Conservation (phyloP, 1,139 yeast species). For the Arxiozyma bovina region DNA sequence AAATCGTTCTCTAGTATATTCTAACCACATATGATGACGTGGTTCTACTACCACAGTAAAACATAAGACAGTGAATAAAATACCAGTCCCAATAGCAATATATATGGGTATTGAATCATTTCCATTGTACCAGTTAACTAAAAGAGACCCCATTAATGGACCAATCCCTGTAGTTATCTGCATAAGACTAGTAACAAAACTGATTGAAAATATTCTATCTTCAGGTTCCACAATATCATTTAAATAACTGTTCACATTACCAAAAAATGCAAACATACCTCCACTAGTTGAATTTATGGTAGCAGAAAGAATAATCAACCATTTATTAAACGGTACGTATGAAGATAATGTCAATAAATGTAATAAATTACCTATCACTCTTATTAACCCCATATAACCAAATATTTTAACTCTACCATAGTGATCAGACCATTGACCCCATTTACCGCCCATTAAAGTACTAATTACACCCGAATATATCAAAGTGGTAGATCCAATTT, state of each 20-base stretch:
- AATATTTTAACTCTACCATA: constrained; percentile 42
- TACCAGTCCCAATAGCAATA: constrained; percentile 9
- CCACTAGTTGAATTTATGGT: constrained; percentile 31
- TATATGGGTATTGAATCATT: constrained; percentile 17
- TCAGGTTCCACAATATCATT: constrained; percentile 47
- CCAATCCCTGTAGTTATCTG: constrained; percentile 48
- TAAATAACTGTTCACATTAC: constrained; percentile 46
- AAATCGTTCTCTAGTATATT: not conserved
- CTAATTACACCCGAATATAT: constrained; percentile 19
- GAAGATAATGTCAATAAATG: constrained; percentile 12
- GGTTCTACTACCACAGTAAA: constrained; percentile 43
- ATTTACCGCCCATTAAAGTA: constrained; percentile 26
- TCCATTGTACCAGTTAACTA: constrained; percentile 19
- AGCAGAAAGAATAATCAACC: constrained; percentile 9
- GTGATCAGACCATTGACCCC: constrained; percentile 55
- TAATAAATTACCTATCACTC: constrained; percentile 9
- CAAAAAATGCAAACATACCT: constrained; percentile 39
- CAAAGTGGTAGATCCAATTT: constrained; percentile 19
- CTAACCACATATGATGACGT: constrained; percentile 31
- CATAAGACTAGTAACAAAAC: constrained; percentile 42
- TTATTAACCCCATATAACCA: constrained; percentile 10
- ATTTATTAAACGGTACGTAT: constrained; percentile 8
- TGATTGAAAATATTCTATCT: constrained; percentile 44
- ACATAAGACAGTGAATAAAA: constrained; percentile 25
- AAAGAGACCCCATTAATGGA: constrained; percentile 44